Conservation (phyloP, 371 early-diverging fungal genomes). For the Modicella reniformis region DNA sequence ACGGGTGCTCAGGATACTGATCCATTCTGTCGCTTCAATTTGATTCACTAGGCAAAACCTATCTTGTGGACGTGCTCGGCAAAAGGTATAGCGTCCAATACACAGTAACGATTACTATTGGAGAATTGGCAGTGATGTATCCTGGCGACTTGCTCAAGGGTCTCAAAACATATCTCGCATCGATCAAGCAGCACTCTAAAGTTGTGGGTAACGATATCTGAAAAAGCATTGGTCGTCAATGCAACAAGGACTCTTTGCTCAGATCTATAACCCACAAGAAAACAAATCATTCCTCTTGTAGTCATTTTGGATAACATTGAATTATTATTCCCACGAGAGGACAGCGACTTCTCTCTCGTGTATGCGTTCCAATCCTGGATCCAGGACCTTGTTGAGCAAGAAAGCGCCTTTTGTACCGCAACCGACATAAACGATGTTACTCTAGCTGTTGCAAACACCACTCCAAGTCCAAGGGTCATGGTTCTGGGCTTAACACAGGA, state of each 20-base stretch:
- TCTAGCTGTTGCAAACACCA: background rate
- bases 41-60: slow-evolving; percentile 27
- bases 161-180: slow-evolving; percentile 34
- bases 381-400: slow-evolving; percentile 23
- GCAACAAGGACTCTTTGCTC: too few relatives aligned
- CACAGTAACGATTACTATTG: slow-evolving; percentile 33
- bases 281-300: background rate
- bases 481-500: slow-evolving; percentile 29
- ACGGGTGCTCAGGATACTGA: too few relatives aligned
- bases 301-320: slow-evolving; percentile 70
- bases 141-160: slow-evolving; percentile 51
- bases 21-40: background rate
- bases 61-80: slow-evolving; percentile 24
- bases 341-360: slow-evolving; percentile 52
- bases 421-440: background rate
- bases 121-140: slow-evolving; percentile 42
- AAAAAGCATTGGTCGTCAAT: too few relatives aligned
- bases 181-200: slow-evolving; percentile 12
- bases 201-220: slow-evolving; percentile 40
- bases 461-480: slow-evolving; percentile 8
- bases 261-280: background rate
- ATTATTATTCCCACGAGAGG: slow-evolving; percentile 58
- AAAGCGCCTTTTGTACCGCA: background rate
- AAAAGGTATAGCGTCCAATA: slow-evolving; percentile 27
- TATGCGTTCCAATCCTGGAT: slow-evolving; percentile 51